Base-by-base conservation (phyloP, 257 asterid genomes). In the Craterostigma plantagineum region DNA sequence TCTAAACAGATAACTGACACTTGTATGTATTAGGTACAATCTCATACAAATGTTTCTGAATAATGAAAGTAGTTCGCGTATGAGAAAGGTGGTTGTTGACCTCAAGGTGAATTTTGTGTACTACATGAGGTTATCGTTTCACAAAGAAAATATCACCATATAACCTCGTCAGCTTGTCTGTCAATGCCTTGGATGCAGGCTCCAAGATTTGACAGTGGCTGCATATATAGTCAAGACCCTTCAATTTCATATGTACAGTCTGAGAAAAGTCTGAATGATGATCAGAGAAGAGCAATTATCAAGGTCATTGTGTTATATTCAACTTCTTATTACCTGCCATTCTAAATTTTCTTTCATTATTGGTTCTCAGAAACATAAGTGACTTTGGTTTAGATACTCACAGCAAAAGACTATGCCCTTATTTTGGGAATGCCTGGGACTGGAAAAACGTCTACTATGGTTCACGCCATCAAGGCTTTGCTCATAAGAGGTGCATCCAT, bases 381-480 rank as follows among this genome's bases (percentile, higher is more conserved):
- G 33, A 15, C 11, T 6, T 9, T 13, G 33, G 46, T 53, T 40
- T 92, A 87, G 95, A 82, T 87, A 64, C 95, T 87, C 57, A 67
- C 86, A 10, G 77, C 95, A 52, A 79, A 73, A 69, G 91, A 87
- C 68, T 87, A 87, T 49, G 69, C 80, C 51, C 93, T 87, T 46
- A 77, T 82, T 71, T 79, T 87, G 30, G 98, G 98, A 53, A 82
- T 87, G 98, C 98, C 98, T 59, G 98, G 95, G 48, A 87, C 98
- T 11, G 95, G 98, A 56, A 87, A 87, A 75, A 87, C 98, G 49
- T 74, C 93, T 46, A 76, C 94, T 43, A 68, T 87, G 98, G 98
- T 87, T 49, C 93, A 87, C 67, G 93, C 95, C 46, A 95, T 87
- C 60, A 87, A 79, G 69, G 98, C 95, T 13, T 66, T 87, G 63